These are phyloP conservation scores for Nemania serpens DNA, from an alignment of 2,329 filamentous ascomycete species.

Conservation along the genomic window DNA sequence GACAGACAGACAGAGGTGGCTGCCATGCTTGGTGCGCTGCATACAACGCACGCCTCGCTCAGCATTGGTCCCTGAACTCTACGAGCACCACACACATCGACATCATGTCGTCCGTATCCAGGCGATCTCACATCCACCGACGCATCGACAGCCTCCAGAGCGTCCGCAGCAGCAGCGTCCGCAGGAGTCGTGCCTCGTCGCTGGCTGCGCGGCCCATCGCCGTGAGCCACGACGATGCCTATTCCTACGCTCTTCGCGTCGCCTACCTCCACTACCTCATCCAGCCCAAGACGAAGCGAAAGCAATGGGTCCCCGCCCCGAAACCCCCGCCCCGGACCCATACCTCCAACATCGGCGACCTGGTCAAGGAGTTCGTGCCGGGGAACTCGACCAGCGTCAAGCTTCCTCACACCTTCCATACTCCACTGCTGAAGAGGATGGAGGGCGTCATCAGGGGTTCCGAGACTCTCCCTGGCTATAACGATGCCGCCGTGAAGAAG, in stretches of 20 bases:
- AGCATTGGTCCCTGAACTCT: conserved; percentile 23
- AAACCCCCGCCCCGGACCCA: conserved; percentile 65
- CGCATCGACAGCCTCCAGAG: conserved; percentile 59
- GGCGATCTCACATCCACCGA: conserved; percentile 31
- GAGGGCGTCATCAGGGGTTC: conserved; percentile 79
- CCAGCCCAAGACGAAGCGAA: conserved; percentile 85
- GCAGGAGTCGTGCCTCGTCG: conserved; percentile 47
- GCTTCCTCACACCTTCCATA: conserved; percentile 61
- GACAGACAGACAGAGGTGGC: too few relatives aligned
- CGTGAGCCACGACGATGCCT: conserved; percentile 78
- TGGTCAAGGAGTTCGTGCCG: conserved; percentile 82
- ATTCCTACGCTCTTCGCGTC: conserved; percentile 85
- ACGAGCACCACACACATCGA: conserved; percentile 6
- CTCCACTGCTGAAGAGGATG: conserved; percentile 69
- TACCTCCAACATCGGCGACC: conserved; percentile 77
- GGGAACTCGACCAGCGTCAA: conserved; percentile 56
- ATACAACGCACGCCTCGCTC: conserved; percentile 20
- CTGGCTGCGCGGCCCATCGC: conserved; percentile 54
- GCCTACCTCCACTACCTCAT: conserved; percentile 93
- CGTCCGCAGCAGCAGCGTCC: conserved; percentile 49
- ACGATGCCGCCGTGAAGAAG: conserved; percentile 86
- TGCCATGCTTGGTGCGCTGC: conserved; percentile 27
- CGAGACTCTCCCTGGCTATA: conserved; percentile 85
- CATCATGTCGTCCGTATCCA: conserved; percentile 28
- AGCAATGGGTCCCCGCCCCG: conserved; percentile 77